Evolutionary conservation across 257 asterid species (phyloP), one percentile per base, ranked within the genome.

Genomic region (Solanum arcanum): DNA sequence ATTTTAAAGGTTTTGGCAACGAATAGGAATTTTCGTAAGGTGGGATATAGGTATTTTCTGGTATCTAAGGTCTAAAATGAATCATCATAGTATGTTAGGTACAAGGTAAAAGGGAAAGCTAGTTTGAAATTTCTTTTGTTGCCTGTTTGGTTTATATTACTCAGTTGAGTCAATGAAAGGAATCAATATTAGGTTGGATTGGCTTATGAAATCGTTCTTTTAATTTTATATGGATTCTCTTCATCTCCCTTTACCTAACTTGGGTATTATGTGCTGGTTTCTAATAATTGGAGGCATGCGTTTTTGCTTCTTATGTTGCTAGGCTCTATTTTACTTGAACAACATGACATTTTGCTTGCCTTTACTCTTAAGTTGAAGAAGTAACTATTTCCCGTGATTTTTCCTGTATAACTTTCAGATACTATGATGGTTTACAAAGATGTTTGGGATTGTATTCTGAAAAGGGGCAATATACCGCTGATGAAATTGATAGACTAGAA

Each of bases 391-490:
- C 69, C 29, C 1, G 27, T 27, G 44, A 49, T 81, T 29, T 49
- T 10, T 49, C 49, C 27, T 29, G 20, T 49, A 64, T 81, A 49
- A 47, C 85, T 81, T 31, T 49, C 85, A 96, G 99, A 94, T 96
- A 97, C 86, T 96, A 96, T 90, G 98, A 97, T 89, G 99, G 99
- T 86, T 89, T 97, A 83, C 99, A 97, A 89, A 95, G 92, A 92
- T 97, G 98, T 88, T 85, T 92, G 94, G 95, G 96, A 70, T 94
- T 97, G 87, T 88, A 87, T 89, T 90, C 94, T 69, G 91, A 91
- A 86, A 92, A 91, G 81, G 95, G 94, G 52, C 92, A 90, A 68
- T 95, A 97, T 92, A 92, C 99, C 42, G 88, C 93, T 60, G 96
- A 93, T 88, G 94, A 92, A 82, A 90, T 93, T 88, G 92, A 89